These are phyloP conservation scores for Cyberlindnera bimundalis DNA, from an alignment of 805 yeast species.

Conservation along the genomic window DNA sequence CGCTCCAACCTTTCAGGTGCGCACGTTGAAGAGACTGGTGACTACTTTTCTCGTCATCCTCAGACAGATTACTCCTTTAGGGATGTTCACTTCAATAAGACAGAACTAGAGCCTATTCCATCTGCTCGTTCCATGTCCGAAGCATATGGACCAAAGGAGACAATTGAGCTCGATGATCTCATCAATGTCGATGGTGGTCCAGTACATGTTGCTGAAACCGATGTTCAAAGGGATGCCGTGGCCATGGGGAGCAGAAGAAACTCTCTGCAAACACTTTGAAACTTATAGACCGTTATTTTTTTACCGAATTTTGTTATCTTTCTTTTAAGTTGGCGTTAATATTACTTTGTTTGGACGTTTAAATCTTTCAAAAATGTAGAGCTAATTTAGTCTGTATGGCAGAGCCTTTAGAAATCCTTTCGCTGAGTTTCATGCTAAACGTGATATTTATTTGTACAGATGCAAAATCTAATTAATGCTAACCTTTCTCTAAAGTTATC, in stretches of 20 bases:
- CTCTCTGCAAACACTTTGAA: slow-evolving; percentile 9
- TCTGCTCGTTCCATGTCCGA: not conserved
- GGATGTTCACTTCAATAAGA: slow-evolving; percentile 17
- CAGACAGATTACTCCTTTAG: slow-evolving; percentile 6
- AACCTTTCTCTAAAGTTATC: not conserved
- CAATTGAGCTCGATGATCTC: slow-evolving; percentile 5
- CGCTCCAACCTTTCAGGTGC: not conserved
- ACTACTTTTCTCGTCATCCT: slow-evolving; percentile 3
- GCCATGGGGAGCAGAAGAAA: slow-evolving; percentile 11
- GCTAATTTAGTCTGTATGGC: no score
- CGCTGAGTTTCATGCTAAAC: no score
- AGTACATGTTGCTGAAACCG: slow-evolving; percentile 15
- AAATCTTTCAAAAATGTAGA: not conserved
- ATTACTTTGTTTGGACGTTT: not conserved
- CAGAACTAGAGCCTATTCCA: not conserved
- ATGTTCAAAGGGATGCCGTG: not conserved
- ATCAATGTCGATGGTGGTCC: slow-evolving; percentile 7
- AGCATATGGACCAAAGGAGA: slow-evolving; percentile 4
- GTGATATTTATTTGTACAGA: not conserved
- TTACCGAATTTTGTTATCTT: not conserved
- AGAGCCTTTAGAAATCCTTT: no score
- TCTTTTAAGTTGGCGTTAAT: not conserved
- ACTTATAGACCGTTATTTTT: no score
- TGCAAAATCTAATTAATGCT: no score
- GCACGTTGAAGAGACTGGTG: slow-evolving; percentile 4